A percentile compares a stretch with the other conserved stretches of the same genome.
Conservation (phyloP, 2,329 filamentous ascomycete genomes). For the Talaromyces albobiverticillius region DNA sequence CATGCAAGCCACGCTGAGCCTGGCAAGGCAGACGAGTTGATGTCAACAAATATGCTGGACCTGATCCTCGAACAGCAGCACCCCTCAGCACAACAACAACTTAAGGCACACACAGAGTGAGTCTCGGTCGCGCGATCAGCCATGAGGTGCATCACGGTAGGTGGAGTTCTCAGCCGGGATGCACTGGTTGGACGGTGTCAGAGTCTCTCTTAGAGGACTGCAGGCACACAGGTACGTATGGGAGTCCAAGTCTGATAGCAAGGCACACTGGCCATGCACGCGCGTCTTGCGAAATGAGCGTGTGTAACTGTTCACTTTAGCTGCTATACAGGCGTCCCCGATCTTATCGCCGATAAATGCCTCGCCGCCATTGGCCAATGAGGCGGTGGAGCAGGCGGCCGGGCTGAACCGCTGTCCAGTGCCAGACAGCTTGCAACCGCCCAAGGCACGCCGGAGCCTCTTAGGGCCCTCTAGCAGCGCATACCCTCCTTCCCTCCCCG, state of each 20-base stretch:
- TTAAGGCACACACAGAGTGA: background rate
- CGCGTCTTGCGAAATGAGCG: too few species aligned
- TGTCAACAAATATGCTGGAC: background rate
- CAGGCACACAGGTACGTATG: too few species aligned
- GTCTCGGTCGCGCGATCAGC: too few species aligned
- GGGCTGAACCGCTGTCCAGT: background rate
- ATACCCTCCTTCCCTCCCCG: background rate
- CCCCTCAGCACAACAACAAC: background rate
- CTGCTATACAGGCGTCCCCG: too few species aligned
- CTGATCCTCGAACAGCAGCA: background rate
- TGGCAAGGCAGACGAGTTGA: background rate
- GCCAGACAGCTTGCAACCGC: background rate
- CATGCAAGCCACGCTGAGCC: background rate
- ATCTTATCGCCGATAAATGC: too few species aligned
- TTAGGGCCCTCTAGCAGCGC: background rate
- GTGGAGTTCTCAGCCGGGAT: too few species aligned
- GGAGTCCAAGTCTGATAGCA: too few species aligned
- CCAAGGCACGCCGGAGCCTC: conserved; percentile 13
- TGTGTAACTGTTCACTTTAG: too few species aligned
- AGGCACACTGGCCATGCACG: too few species aligned
- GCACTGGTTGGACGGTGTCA: too few species aligned
- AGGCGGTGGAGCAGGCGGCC: background rate
- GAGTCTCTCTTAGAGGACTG: too few species aligned
- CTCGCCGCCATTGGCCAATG: background rate
- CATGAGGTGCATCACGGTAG: too few species aligned